Conservation (phyloP, 805 yeast species). For the Grigorovia transvaalensis region DNA sequence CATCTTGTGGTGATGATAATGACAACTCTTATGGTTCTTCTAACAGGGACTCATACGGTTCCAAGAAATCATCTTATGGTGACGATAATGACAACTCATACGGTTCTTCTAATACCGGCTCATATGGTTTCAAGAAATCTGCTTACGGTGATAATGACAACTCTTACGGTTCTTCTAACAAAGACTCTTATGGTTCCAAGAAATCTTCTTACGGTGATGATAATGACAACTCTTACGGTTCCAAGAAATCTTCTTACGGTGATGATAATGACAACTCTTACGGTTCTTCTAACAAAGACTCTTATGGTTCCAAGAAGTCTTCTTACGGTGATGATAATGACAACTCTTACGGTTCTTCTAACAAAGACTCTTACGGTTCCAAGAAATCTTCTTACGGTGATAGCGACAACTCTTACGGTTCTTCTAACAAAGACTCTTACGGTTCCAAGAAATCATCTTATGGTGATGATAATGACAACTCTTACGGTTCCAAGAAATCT, state of each 20-base stretch:
- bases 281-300: constrained; percentile 11
- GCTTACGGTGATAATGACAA: constrained; percentile 13
- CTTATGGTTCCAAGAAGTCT: constrained; percentile 20
- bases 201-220: too few relatives aligned
- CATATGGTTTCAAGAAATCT: constrained; percentile 14
- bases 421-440: constrained; percentile 14
- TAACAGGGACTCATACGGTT: constrained; percentile 18
- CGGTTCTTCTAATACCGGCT: constrained; percentile 9
- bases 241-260: constrained; percentile 16
- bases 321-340: constrained; percentile 14
- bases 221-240: constrained; percentile 6
- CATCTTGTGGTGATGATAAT: constrained; percentile 16
- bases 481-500: constrained; percentile 14
- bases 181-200: constrained; percentile 17
- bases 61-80: constrained; percentile 12
- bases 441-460: constrained; percentile 13
- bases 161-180: constrained; percentile 20
- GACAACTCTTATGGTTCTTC: constrained; percentile 17
- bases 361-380: too few relatives aligned
- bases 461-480: constrained; percentile 14
- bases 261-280: constrained; percentile 8
- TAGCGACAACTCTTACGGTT: constrained; percentile 5
- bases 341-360: constrained; percentile 18
- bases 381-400: constrained; percentile 12
- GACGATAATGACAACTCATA: constrained; percentile 6